Percentiles rank a stretch among this genome's conserved stretches.
These are phyloP conservation scores for Fragosphaeria purpurea DNA, from an alignment of 2,329 filamentous ascomycete species.

Conservation along the genomic window DNA sequence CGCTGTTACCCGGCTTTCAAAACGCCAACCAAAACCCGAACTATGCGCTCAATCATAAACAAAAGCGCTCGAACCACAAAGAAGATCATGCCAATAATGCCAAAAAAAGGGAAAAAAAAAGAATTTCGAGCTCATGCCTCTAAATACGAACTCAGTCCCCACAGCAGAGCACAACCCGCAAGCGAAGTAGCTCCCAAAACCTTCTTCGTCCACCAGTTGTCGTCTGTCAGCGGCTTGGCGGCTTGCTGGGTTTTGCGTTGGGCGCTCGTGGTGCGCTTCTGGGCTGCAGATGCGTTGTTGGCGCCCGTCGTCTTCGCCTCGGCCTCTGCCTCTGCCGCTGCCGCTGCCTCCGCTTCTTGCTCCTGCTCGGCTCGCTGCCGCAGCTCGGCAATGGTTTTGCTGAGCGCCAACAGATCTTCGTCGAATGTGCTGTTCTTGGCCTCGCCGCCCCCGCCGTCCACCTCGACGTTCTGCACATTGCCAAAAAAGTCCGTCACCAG, in stretches of 20 bases:
- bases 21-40: too few species aligned
- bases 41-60: too few species aligned
- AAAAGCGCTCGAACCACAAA: too few species aligned
- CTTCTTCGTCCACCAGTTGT: conserved; percentile 59
- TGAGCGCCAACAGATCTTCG: conserved; percentile 70
- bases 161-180: conserved; percentile 50
- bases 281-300: conserved; percentile 3
- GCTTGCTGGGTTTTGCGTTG: conserved; percentile 22
- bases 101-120: neutral
- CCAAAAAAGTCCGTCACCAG: conserved; percentile 96
- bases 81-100: too few species aligned
- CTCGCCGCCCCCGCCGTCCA: conserved; percentile 43
- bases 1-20: too few species aligned
- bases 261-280: conserved; percentile 9
- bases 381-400: conserved; percentile 51
- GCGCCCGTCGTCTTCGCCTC: neutral
- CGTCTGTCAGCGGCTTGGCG: conserved; percentile 53
- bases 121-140: conserved; percentile 17
- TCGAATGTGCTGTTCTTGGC: conserved; percentile 45
- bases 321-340: neutral
- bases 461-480: conserved; percentile 95
- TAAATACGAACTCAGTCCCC: conserved; percentile 47
- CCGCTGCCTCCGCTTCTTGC: conserved; percentile 19
- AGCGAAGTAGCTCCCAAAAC: conserved; percentile 50
- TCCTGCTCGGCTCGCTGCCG: conserved; percentile 38